Base-by-base conservation (phyloP, 495 filamentous ascomycete species). In the Evernia prunastri region DNA sequence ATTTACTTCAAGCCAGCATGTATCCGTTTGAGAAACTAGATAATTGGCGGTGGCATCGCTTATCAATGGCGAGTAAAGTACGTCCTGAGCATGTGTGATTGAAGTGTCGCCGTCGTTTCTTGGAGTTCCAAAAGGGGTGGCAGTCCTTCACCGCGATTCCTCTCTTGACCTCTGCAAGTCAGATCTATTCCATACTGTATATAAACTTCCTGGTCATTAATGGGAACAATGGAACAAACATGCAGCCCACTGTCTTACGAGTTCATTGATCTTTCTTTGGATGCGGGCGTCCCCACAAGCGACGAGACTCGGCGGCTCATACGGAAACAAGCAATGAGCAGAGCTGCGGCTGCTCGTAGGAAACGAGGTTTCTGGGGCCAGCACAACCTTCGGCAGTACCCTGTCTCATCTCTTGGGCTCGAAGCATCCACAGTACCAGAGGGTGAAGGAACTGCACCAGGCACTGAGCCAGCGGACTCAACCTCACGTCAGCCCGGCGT, bases 271-370 rank as follows among this genome's bases (percentile, higher is more conserved):
- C 72, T 69, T 36, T 56, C 61, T 18, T 53, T 27, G 4, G 64
- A 68, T 45, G 70, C 73, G 15, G 66, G 59, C 7, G 57, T 70
- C 15, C 69, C 71, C n/a, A 59, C 61, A n/a, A 67, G 70, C 62
- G 58, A 65, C 13, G 68, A 63, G 5, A 51, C 68, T 20, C 71
- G 72, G 23, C 66, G 57, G 17, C 43, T 71, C 39, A 75, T 77
- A 60, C 73, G 75, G 3, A 74, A 69, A 64, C 75, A 73, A 63
- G 75, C 75, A 23, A 77, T 77, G 75, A 65, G 63, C 57, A 73
- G 73, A 56, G 72, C 68, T 23, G 72, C 70, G 7, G 69, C 67
- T 37, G 70, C 70, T 15, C 56, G 74, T 51, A 64, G 60, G 54
- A 58, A 67, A 43, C 59, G 65, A 29, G 72, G 70, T 12, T 69